A percentile compares a stretch with the other conserved stretches of the same genome.
These are phyloP conservation scores for Nakaseomyces delphensis DNA, from an alignment of 1,139 yeast species.

Conservation along the genomic window DNA sequence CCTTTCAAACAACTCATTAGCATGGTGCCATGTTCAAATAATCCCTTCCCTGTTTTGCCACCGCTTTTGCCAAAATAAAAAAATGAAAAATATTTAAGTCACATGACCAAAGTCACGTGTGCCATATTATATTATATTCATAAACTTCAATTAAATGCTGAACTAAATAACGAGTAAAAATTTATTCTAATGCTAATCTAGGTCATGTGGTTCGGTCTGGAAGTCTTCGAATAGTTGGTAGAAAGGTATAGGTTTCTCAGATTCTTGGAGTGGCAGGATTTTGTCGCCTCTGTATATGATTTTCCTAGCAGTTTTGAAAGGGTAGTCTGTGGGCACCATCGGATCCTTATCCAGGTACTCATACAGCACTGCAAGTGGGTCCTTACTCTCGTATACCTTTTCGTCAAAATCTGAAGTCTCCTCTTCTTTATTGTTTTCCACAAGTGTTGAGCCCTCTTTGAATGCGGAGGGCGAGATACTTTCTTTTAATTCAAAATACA, in stretches of 20 bases:
- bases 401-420: background rate
- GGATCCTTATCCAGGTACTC: slow-evolving; percentile 19
- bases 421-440: background rate
- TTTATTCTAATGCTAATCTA: background rate
- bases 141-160: no score
- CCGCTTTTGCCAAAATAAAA: no score
- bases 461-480: no score
- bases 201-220: background rate
- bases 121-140: background rate
- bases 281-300: slow-evolving; percentile 9
- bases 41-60: background rate
- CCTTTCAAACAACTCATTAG: no score
- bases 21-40: no score
- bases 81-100: no score
- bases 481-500: slow-evolving; percentile 31
- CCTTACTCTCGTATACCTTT: slow-evolving; percentile 13
- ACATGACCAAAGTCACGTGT: slow-evolving; percentile 1
- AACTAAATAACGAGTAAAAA: no score
- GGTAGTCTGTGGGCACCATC: background rate
- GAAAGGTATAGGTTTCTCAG: slow-evolving; percentile 7
- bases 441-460: background rate
- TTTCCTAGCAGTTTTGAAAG: background rate
- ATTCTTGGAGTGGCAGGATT: slow-evolving; percentile 19
- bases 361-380: slow-evolving; percentile 22
- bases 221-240: background rate